Evolutionary conservation across 345 rosid species (phyloP), one percentile per base, ranked within the genome.

Genomic region (Salix brachista): DNA sequence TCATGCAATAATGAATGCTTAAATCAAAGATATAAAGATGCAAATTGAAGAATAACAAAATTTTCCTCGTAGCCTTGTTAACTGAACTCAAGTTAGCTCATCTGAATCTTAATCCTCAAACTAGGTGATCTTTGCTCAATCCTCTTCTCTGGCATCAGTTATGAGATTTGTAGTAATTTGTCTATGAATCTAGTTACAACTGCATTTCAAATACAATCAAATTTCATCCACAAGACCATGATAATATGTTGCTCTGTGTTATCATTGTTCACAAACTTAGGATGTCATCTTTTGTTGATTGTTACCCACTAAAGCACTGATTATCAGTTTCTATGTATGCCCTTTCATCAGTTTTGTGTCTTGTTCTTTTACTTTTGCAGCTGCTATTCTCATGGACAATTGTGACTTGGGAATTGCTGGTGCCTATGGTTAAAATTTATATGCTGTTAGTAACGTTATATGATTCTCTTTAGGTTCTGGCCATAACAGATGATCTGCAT

Each of bases 401-500:
- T 50, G 21, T 50, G 56, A 50, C 21, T 50, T 50, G 7, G 56
- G 56, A 50, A 50, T 50, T 50, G 21, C 56, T 50, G 56, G n/a
- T 50, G 50, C 34, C 64, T 70, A 23, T 70, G 67, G 61, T 68
- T 79, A 21, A 54, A 44, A 72, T 74, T 70, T 75, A 23, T 68
- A 34, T 69, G 67, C 73, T 73, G 77, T 56, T 80, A 52, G 77
- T 62, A 8, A 66, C 76, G 58, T 80, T 75, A 65, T 37, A 19
- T 77, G 56, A 16, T 82, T 78, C 76, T 78, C 54, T 83, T 77
- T 82, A 94, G 97, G 94, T 94, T 80, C 86, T 92, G 82, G 93
- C 96, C 68, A 90, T 91, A 78, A 92, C 98, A 36, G 97, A 89
- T 83, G 97, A 91, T 84, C 87, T 94, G 83, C 96, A 90, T 76